Evolutionary conservation across 306 rosid species (phyloP).

Genomic region (Pueraria montana): DNA sequence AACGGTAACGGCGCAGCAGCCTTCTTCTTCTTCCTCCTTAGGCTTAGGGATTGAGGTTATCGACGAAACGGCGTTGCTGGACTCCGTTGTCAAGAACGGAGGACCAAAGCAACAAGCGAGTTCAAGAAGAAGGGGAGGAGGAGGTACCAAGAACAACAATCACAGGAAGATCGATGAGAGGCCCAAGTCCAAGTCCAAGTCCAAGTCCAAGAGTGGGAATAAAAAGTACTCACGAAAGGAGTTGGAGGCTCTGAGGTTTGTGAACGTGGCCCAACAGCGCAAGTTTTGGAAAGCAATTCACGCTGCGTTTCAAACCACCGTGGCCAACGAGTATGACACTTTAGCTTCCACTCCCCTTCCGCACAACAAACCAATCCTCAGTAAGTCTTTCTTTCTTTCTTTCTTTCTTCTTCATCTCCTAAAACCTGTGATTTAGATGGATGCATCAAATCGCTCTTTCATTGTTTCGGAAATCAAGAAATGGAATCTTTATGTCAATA

Average conservation of each 20-base stretch:
- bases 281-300: conserved; percentile 68
- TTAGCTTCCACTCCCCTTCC: conserved; percentile 53
- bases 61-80: conserved; percentile 88
- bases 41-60: conserved; percentile 67
- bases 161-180: no score
- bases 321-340: conserved; percentile 70
- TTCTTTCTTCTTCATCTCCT: background rate
- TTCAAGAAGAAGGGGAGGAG: conserved; percentile 54
- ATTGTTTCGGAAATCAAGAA: conserved; percentile 7
- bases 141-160: no score
- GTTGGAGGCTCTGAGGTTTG: conserved; percentile 75
- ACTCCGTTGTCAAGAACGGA: conserved; percentile 46
- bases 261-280: conserved; percentile 62
- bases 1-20: background rate
- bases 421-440: no score
- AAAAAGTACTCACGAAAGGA: conserved; percentile 63
- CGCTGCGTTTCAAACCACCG: conserved; percentile 56
- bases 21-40: background rate
- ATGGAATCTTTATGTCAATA: background rate
- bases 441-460: no score
- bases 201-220: background rate
- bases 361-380: conserved; percentile 56
- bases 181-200: no score
- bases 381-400: conserved; percentile 46
- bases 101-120: background rate